Evolutionary conservation across 1,139 yeast genomes (phyloP).

Genomic region (Scheffersomyces segobiensis): DNA sequence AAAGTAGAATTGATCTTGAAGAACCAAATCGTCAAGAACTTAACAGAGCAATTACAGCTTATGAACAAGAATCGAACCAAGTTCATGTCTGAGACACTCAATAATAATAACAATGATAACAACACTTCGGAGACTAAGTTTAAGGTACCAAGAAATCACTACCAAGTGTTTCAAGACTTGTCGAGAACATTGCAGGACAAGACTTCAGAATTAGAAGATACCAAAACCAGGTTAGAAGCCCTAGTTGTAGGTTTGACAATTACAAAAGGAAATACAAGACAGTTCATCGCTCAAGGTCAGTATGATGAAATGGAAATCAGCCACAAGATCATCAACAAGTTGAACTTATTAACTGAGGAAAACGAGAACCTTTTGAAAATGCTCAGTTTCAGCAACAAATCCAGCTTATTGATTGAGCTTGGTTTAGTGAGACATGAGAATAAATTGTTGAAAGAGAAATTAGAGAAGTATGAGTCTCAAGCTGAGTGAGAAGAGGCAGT

Average conservation of each 20-base stretch:
- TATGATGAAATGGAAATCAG: constrained; percentile 77
- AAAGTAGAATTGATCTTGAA: constrained; percentile 35
- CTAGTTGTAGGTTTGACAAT: constrained; percentile 39
- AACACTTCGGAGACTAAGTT: constrained; percentile 18
- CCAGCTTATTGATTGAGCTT: constrained; percentile 68
- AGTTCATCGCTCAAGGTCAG: constrained; percentile 49
- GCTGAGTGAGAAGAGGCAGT: background rate
- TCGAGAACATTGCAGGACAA: constrained; percentile 52
- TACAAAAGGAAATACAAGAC: constrained; percentile 6
- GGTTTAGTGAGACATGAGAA: constrained; percentile 54
- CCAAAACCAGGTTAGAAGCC: constrained; percentile 64
- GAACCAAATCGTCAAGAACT: constrained; percentile 36
- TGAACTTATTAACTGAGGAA: constrained; percentile 64
- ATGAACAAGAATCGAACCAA: constrained; percentile 15
- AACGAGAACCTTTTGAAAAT: constrained; percentile 70
- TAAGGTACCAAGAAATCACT: constrained; percentile 45
- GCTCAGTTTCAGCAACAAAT: constrained; percentile 71
- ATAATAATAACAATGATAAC: background rate
- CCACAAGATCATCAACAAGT: constrained; percentile 68
- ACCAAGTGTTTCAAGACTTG: constrained; percentile 50
- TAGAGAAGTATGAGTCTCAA: background rate
- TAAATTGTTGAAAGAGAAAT: constrained; percentile 6
- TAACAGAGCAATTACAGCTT: constrained; percentile 30
- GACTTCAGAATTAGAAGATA: constrained; percentile 56
- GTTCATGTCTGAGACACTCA: constrained; percentile 5